Evolutionary conservation across 2,329 filamentous ascomycete species (phyloP).

Genomic region (Aureobasidium sp.): DNA sequence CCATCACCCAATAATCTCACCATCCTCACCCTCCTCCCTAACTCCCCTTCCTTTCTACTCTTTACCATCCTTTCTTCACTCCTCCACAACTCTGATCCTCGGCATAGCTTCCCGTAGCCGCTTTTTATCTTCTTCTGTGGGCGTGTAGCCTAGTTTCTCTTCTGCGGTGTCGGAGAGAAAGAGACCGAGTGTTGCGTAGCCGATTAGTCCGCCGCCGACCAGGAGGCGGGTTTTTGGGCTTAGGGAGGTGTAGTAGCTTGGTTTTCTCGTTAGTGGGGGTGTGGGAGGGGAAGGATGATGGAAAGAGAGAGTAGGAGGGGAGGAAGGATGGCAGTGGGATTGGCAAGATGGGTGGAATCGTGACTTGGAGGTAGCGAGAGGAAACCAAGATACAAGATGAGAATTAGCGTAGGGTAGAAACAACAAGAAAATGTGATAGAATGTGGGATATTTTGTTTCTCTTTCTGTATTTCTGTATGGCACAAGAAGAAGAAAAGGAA

Average conservation of each 20-base stretch:
- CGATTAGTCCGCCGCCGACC: conserved; percentile 65
- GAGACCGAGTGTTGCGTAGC: conserved; percentile 67
- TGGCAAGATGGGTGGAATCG: too few species aligned
- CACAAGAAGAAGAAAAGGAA: too few species aligned
- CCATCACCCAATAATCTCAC: too few species aligned
- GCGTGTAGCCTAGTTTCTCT: conserved; percentile 60
- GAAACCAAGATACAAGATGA: background rate
- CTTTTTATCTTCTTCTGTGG: conserved; percentile 64
- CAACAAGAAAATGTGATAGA: background rate
- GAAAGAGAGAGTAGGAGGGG: background rate
- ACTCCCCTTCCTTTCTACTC: background rate
- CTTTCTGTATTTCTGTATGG: background rate
- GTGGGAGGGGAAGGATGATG: too few species aligned
- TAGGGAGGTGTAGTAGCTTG: conserved; percentile 54
- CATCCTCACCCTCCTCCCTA: too few species aligned
- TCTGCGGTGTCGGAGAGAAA: conserved; percentile 65
- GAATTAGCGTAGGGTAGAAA: background rate
- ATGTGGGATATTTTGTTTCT: background rate
- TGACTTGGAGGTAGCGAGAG: too few species aligned
- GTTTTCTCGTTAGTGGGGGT: background rate
- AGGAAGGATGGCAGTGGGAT: background rate
- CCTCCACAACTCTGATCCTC: conserved; percentile 52
- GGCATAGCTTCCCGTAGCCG: conserved; percentile 54
- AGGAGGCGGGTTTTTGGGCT: conserved; percentile 60
- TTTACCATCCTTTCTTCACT: background rate